Base-by-base conservation (phyloP, 2,329 filamentous ascomycete genomes). In the Massarina eburnea region DNA sequence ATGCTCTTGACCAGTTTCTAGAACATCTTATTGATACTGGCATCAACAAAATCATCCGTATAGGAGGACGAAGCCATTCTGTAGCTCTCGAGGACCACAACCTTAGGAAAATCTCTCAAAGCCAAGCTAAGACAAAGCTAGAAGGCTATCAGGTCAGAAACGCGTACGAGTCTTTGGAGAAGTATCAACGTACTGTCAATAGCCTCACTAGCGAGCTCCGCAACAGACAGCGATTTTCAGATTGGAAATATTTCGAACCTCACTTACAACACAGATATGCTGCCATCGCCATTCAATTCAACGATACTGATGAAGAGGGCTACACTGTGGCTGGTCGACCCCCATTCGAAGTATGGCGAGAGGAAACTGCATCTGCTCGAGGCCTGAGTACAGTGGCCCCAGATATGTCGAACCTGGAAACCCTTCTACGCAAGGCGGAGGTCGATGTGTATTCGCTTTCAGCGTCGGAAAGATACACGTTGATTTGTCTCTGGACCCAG, bases 51-150 rank as follows among this genome's bases (percentile, higher is more conserved):
- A 73, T 88, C 20, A 76, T 88, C 20, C 81, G 85, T 0, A 80
- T 89, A 4, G 85, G 85, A 0, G 76, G 74, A 0, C 75, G 75
- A 14, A 82, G 77, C 1, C 81, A 82, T 46, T 83, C 80, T 0
- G 74, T 79, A 22, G 54, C 66, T 1, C 64, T 88, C 0, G 57
- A 76, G 8, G 57, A 59, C 0, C 59, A 78, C n/a, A 84, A 81
- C 43, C 72, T 87, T 5, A 68, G 74, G 2, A 38, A 44, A 10
- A 39, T 65, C 6, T 32, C 51, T 9, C 41, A 55, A 15, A 29
- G 15, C 9, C 56, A 62, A 36, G 21, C 29, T 0, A 64, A 60
- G 29, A 66, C 57, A 0, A 59, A 51, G 22, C 45, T 34, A 0
- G 62, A 63, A 34, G 41, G 41, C 19, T 56, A 43, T 2, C 19